Evolutionary conservation across 495 filamentous ascomycete genomes (phyloP), one percentile per base, ranked within the genome.

Genomic region (Penicillium roqueforti): DNA sequence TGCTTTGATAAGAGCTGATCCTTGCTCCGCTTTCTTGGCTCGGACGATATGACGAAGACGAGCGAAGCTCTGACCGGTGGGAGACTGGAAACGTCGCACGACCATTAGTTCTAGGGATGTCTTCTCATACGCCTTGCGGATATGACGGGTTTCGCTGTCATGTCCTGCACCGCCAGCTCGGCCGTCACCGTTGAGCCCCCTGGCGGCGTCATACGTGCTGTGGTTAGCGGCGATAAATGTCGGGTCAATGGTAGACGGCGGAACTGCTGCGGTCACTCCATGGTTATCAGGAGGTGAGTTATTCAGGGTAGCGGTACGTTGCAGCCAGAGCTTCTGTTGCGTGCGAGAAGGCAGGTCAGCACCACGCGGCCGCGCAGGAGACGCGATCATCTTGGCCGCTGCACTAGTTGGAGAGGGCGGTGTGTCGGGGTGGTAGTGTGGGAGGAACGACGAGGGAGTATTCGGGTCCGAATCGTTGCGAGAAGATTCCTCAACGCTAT

Each of bases 321-420:
- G 75, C 39, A 77, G 65, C 75, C 75, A 77, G 0, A 77, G 68
- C 54, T 77, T 77, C 59, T 76, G 75, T 48, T 77, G 72, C 3
- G 75, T 77, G 46, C 75, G 71, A 10, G 75, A 77, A 14, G 62
- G 70, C 13, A 70, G 65, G 26, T 75, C 72, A 7, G 65, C 58
- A 14, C 70, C 70, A 4, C 62, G 66, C 19, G 63, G 69, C 1
- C 69, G 68, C 8, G 73, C 62, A n/a, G 69, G 68, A 31, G 73
- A 72, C 1, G 70, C 54, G 23, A 56, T 38, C 14, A 54, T 23
- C 32, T 56, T 60, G 29, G 38, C 51, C 9, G 59, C 51, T 8
- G 26, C 55, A 28, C 61, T 63, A 28, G 58, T 61, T 4, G 75
- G 75, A 11, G 75, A 76, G 3, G 73, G 72, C 2, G 73, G 75